Percentiles rank a stretch among this genome's conserved stretches.
phyloP scores from a whole-genome alignment of 2,329 filamentous ascomycete species.

The Chaetomium strumarium region DNA sequence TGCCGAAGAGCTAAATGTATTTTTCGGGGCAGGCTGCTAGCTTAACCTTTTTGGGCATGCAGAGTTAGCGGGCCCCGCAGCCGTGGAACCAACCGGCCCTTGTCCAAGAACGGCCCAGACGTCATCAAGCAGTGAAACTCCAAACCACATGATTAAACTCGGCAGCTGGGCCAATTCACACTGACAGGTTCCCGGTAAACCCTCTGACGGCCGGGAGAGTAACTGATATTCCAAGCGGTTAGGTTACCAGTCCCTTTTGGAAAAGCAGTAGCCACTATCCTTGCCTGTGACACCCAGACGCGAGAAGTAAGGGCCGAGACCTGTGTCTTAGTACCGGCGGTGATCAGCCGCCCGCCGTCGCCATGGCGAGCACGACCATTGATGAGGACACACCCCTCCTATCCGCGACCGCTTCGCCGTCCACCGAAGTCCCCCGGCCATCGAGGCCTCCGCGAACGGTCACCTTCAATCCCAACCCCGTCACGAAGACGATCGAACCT shows the following conservation, averaged over 20 bases:
- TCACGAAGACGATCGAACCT: constrained; percentile 55
- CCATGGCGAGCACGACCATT: constrained; percentile 16
- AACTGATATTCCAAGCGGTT: not conserved
- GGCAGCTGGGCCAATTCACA: not conserved
- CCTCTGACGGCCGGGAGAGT: not conserved
- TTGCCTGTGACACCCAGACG: not conserved
- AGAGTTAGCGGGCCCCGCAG: no score
- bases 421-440: constrained; percentile 18
- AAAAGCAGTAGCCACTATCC: not conserved
- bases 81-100: not conserved
- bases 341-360: not conserved
- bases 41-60: no score
- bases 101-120: constrained; percentile 3
- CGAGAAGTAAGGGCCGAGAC: constrained; percentile 1
- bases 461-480: constrained; percentile 69
- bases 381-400: constrained; percentile 22
- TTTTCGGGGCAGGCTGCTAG: not conserved
- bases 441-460: constrained; percentile 56
- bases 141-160: not conserved
- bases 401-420: constrained; percentile 10
- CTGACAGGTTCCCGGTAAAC: not conserved
- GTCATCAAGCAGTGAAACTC: constrained; percentile 8
- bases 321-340: not conserved
- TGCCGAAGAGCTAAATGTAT: not conserved
- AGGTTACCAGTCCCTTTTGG: not conserved